Base-by-base conservation (phyloP, 2,329 filamentous ascomycete genomes). In the Colletotrichum liaoningense region DNA sequence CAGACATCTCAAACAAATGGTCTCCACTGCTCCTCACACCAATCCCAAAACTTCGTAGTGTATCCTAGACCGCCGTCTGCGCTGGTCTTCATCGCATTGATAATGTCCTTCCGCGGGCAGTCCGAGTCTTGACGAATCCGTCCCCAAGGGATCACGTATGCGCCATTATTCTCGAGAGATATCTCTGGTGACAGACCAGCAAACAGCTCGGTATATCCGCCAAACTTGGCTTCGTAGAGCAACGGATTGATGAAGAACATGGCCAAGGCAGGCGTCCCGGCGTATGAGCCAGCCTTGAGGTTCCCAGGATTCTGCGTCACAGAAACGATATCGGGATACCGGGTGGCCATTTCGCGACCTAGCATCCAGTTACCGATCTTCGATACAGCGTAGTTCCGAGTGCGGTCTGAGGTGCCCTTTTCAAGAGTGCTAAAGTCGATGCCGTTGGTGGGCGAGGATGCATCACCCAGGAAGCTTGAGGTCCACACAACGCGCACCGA, bases 171-270 rank as follows among this genome's bases (percentile, higher is more conserved):
- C 63, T 81, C 79, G 3, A 74, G 24, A 3, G 77, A 80, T 2
- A 85, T 77, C 2, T 84, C 82, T 1, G 80, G 78, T 0, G 82
- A 83, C 63, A 85, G 75, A 0, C 82, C 84, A 38, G 83, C 81
- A 62, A 77, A 86, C 1, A 86, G 70, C 75, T 84, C 83, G 0
- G 84, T 84, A 68, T 84, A 85, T 1, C 84, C 84, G 5, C 83
- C 85, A 42, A 79, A 75, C 4, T 72, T 75, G 3, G 82, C 75
- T 16, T 79, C 77, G 62, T 84, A 71, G 5, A 81, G 49, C 8
- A 75, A 72, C 1, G 33, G 33, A 6, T 80, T 73, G 35, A 81
- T 38, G 56, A 77, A 33, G 3, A 55, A 24, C 60, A 71, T 55
- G 26, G 52, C n/a, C 24, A 54, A 62, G 58, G 60, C 42, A 9